Conservation (phyloP, 176 grass and related monocot genomes). For the Bothriochloa decipiens region DNA sequence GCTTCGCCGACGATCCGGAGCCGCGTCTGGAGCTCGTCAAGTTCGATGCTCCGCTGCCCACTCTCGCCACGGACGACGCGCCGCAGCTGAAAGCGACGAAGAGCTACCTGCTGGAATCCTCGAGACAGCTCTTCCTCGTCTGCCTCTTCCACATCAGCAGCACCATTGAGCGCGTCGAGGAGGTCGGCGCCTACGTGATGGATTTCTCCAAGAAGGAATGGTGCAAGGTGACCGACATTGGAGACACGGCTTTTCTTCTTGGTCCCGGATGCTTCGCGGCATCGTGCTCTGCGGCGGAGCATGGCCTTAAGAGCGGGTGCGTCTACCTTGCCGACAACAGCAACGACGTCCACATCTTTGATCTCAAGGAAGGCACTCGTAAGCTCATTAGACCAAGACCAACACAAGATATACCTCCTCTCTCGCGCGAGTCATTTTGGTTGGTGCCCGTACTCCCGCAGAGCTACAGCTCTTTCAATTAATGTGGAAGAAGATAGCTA, state of each 20-base stretch:
- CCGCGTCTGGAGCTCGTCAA: not conserved
- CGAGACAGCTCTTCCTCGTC: not conserved
- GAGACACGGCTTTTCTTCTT: not conserved
- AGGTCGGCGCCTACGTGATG: not conserved
- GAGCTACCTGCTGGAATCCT: not conserved
- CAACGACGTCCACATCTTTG: not conserved
- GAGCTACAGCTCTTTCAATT: not conserved
- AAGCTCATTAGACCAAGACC: not conserved
- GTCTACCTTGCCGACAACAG: not conserved
- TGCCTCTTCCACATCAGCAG: not conserved
- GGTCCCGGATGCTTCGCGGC: not conserved
- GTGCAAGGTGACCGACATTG: not conserved
- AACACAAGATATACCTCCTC: not conserved
- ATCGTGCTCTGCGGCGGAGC: not conserved
- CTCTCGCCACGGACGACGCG: not conserved
- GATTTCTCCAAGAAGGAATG: not conserved
- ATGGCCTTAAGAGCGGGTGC: not conserved
- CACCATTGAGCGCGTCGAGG: not conserved
- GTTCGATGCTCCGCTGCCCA: not conserved
- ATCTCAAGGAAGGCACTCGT: slow-evolving; percentile 20
- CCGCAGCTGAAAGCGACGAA: not conserved
- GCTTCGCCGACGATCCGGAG: not conserved
- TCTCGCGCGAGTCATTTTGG: not conserved
- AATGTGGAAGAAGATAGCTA: too few species aligned
- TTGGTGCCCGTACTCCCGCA: not conserved